These are phyloP conservation scores for Naganishia friedmannii DNA, from an alignment of 768 basidiomycete genomes.

Conservation along the genomic window DNA sequence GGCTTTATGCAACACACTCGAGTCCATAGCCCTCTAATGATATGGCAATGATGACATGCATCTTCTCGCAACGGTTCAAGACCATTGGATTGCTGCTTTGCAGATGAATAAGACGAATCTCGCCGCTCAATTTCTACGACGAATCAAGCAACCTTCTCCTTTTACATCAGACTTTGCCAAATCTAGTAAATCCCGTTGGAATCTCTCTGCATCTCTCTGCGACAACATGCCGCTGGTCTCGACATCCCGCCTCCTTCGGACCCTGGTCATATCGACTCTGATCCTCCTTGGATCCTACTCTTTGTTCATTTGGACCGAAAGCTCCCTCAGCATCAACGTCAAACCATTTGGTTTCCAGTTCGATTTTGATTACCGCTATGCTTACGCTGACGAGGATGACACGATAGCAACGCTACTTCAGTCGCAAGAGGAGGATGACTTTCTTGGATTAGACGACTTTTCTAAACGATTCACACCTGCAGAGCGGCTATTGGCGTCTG, in stretches of 20 bases:
- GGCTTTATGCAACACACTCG: too few relatives aligned
- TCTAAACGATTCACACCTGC: not conserved
- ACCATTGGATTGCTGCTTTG: too few relatives aligned
- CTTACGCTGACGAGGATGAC: slow-evolving; percentile 1
- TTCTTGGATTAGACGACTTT: not conserved
- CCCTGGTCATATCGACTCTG: not conserved
- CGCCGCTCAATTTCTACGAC: too few relatives aligned
- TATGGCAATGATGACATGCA: too few relatives aligned
- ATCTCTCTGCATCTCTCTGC: too few relatives aligned
- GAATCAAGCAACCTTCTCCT: too few relatives aligned
- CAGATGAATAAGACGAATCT: too few relatives aligned
- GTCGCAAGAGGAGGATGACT: not conserved
- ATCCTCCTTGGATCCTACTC: not conserved
- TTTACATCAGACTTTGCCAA: too few relatives aligned
- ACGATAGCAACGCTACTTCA: not conserved
- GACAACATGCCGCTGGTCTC: not conserved
- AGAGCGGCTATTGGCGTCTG: not conserved
- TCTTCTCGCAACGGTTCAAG: too few relatives aligned
- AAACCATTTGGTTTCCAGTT: not conserved
- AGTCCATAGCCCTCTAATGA: too few relatives aligned
- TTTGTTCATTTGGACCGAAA: not conserved
- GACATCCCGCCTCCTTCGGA: not conserved
- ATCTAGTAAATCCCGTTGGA: too few relatives aligned
- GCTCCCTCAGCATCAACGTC: not conserved
- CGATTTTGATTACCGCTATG: slow-evolving; percentile 5